A percentile compares a stretch with the other conserved stretches of the same genome.
Conservation (phyloP, 2,329 filamentous ascomycete species). For the Daldinia sp. region DNA sequence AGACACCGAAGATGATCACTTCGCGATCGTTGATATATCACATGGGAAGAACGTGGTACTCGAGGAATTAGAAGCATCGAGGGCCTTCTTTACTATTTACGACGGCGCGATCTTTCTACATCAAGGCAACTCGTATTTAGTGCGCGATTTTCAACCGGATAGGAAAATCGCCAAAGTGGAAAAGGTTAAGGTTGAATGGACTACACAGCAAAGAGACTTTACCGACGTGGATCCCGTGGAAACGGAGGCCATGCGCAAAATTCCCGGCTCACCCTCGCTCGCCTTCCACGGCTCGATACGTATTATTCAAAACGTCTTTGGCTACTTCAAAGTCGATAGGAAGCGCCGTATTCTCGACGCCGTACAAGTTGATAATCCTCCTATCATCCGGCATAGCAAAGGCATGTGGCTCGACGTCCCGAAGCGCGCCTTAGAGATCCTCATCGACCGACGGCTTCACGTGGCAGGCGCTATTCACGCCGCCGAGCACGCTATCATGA, state of each 20-base stretch:
- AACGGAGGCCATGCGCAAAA: conserved; percentile 85
- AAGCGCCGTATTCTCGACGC: conserved; percentile 88
- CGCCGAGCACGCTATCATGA: conserved; percentile 90
- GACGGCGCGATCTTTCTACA: conserved; percentile 97
- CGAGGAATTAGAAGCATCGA: conserved; percentile 94
- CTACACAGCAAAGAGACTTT: conserved; percentile 89
- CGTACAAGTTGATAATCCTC: conserved; percentile 91
- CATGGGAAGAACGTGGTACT: conserved; percentile 85
- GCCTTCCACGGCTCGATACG: conserved; percentile 90
- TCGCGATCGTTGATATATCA: conserved; percentile 91
- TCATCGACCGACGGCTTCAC: conserved; percentile 78
- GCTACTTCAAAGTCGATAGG: conserved; percentile 97
- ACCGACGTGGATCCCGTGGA: conserved; percentile 95
- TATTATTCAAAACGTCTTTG: conserved; percentile 90
- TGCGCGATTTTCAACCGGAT: conserved; percentile 88
- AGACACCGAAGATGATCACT: conserved; percentile 89
- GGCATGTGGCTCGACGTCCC: conserved; percentile 98
- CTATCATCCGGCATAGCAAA: conserved; percentile 84
- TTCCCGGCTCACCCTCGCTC: conserved; percentile 70
- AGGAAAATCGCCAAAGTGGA: conserved; percentile 87
- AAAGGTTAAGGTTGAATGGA: conserved; percentile 93
- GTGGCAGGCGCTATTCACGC: conserved; percentile 92
- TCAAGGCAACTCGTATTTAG: conserved; percentile 92
- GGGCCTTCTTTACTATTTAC: conserved; percentile 96
- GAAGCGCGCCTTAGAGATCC: conserved; percentile 79